Conservation (phyloP, 1,284 basidiomycete genomes). For the Tilletia horrida region DNA sequence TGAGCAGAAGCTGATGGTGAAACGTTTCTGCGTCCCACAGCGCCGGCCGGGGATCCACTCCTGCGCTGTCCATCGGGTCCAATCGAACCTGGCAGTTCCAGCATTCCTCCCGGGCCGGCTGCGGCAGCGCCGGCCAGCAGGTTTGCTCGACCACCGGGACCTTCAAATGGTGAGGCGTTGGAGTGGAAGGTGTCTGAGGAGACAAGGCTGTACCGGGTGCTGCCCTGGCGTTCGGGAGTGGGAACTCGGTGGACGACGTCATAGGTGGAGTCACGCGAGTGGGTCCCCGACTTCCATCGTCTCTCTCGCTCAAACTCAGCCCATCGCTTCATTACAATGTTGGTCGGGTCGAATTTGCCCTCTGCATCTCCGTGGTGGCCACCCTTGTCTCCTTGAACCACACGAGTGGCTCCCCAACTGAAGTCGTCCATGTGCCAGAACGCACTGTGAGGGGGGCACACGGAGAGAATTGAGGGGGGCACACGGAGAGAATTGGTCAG, state of each 20-base stretch:
- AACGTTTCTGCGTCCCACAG: slow-evolving; percentile 33
- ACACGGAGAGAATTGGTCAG: too few relatives aligned
- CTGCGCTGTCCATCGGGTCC: slow-evolving; percentile 44
- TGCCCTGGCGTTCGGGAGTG: slow-evolving; percentile 45
- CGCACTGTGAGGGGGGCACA: slow-evolving; percentile 25
- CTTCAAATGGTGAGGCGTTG: slow-evolving; percentile 30
- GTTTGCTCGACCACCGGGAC: not conserved
- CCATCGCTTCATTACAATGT: slow-evolving; percentile 99
- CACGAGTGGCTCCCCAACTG: slow-evolving; percentile 57
- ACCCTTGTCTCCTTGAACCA: slow-evolving; percentile 53
- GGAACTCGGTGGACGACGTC: slow-evolving; percentile 57
- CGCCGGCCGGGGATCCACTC: slow-evolving; percentile 20
- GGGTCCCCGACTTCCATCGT: slow-evolving; percentile 80
- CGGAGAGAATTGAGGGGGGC: too few relatives aligned
- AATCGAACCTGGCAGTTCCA: slow-evolving; percentile 53
- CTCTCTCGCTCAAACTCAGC: slow-evolving; percentile 95
- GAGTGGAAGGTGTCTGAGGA: slow-evolving; percentile 45
- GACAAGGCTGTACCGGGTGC: slow-evolving; percentile 43
- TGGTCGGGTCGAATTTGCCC: slow-evolving; percentile 89
- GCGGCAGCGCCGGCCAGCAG: slow-evolving; percentile 4
- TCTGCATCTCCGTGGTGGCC: slow-evolving; percentile 55
- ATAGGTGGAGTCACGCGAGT: slow-evolving; percentile 74
- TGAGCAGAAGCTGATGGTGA: slow-evolving; percentile 28
- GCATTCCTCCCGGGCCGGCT: slow-evolving; percentile 24
- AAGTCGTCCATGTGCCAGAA: slow-evolving; percentile 58